Conservation (phyloP, 257 asterid genomes). For the Orobanche coerulescens region DNA sequence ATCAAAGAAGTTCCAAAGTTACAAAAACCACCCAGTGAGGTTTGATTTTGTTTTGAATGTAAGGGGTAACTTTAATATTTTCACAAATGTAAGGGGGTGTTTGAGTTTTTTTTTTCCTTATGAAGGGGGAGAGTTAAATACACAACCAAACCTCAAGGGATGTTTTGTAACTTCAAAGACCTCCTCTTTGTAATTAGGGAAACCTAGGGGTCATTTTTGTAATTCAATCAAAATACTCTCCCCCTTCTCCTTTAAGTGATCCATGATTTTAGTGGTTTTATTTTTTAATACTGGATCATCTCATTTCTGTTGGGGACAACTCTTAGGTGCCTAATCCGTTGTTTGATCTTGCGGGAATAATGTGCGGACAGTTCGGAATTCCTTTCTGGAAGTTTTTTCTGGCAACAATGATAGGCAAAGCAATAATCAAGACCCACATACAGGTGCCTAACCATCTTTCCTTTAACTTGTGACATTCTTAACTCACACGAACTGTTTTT, state of each 20-base stretch:
- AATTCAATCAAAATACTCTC: too few species aligned
- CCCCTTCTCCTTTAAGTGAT: background rate
- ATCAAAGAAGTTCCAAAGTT: background rate
- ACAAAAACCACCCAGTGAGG: background rate
- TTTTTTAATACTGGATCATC: background rate
- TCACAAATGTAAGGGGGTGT: too few species aligned
- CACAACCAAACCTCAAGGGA: too few species aligned
- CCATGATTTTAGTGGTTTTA: too few species aligned
- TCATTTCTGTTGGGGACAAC: background rate
- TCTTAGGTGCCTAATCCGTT: constrained; percentile 95
- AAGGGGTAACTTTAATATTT: too few species aligned
- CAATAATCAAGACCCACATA: constrained; percentile 83
- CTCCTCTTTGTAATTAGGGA: too few species aligned
- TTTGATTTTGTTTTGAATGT: background rate
- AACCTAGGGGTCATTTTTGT: too few species aligned
- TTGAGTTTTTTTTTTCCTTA: too few species aligned
- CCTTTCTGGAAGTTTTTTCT: constrained; percentile 88
- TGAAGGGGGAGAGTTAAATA: too few species aligned
- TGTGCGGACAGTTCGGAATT: constrained; percentile 90
- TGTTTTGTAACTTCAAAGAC: too few species aligned
- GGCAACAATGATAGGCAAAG: constrained; percentile 85
- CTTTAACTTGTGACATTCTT: background rate
- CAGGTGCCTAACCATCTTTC: constrained; percentile 44
- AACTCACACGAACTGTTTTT: background rate
- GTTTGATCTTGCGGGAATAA: constrained; percentile 89